Base-by-base conservation (phyloP, 352 stramenopile species). In the Blastocystis sp. region DNA sequence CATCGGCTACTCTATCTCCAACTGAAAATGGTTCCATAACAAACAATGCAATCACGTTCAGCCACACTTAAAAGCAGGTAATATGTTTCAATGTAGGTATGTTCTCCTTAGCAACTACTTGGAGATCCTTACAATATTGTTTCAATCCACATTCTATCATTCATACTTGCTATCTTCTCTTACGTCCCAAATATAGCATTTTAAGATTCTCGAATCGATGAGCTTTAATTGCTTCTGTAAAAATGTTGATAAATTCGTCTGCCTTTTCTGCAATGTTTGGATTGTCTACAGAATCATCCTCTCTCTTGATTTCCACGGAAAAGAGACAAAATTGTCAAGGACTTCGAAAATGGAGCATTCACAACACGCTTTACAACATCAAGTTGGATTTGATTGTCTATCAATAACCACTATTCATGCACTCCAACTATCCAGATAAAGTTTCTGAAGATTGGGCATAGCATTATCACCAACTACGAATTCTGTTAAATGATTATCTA, bases 111-210 rank as follows among this genome's bases (percentile, higher is more conserved):
- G 69, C 69, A 24, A 61, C 69, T 21, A 27, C 35, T 43, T 80
- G 35, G 14, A 80, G 49, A 27, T 61, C 43, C 21, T 37, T 80
- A 39, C 69, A 80, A 19, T 63, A 54, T 29, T 24, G 35, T 42
- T 80, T 80, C 69, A 80, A 49, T 59, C 69, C 69, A 29, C 69
- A 80, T 49, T 80, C 69, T 80, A 59, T 42, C 5, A 0, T 35
- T 80, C 42, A 58, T 2, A 27, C 27, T 14, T 14, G 0, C 29
- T 43, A 16, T 32, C 5, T 14, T 9, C 1, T 35, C 19, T 52
- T 37, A 80, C 69, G 69, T 35, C 69, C 69, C 69, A 80, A 35
- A 39, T 80, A 80, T 5, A 80, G 42, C 69, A 80, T 80, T 39
- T 80, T 39, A 21, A 80, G n/a, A 21, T 49, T 59, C 51, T 59